phyloP scores from a whole-genome alignment of 345 rosid species.

The Corymbia maculata region DNA sequence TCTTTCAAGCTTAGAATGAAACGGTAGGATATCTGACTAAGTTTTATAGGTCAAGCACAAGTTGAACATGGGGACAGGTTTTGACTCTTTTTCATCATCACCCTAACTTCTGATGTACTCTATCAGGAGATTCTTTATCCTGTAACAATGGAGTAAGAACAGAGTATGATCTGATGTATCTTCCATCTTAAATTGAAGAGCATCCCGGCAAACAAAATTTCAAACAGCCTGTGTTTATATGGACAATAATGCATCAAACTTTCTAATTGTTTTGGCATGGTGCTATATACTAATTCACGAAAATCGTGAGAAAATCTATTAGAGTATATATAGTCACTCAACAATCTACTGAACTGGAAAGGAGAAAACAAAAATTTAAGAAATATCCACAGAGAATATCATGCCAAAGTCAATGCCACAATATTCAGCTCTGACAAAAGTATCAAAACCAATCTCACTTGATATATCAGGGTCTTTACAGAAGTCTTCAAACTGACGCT shows the following conservation, averaged over 20 bases:
- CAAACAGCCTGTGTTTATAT: background rate
- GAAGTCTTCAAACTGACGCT: slow-evolving; percentile 49
- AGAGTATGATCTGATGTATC: background rate
- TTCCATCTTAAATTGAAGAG: background rate
- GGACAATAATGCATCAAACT: background rate
- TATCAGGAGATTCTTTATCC: background rate
- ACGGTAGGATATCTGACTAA: background rate
- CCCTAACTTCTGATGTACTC: background rate
- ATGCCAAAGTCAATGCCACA: background rate
- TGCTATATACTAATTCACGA: background rate
- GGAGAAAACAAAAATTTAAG: background rate
- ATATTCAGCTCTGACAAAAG: background rate
- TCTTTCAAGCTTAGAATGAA: background rate
- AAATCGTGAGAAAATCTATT: background rate
- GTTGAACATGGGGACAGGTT: background rate
- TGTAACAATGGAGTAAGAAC: background rate
- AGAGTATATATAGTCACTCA: background rate
- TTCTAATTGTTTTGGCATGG: background rate
- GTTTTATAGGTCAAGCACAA: background rate
- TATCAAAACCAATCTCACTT: slow-evolving; percentile 30
- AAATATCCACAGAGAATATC: background rate
- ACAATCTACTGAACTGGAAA: background rate
- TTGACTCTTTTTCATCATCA: background rate
- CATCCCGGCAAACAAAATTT: background rate
- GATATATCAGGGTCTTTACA: slow-evolving; percentile 45